phyloP scores from a whole-genome alignment of 2,329 filamentous ascomycete genomes.

The Paracorniculantispora psalliotae region DNA sequence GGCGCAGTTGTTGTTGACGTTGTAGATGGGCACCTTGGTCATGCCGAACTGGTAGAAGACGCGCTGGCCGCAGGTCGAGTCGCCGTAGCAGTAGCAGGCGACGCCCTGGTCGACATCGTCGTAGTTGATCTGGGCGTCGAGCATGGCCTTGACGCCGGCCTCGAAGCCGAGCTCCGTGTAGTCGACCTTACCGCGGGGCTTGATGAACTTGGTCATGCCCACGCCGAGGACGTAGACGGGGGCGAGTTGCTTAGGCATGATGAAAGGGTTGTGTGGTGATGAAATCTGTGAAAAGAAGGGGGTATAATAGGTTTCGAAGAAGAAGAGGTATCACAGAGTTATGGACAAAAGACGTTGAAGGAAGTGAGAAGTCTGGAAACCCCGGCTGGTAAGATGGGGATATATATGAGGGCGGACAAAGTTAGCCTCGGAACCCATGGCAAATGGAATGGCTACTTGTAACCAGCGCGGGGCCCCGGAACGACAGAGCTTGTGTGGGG shows the following conservation, averaged over 20 bases:
- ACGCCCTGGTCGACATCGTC: conserved; percentile 93
- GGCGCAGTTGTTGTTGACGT: conserved; percentile 98
- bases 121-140: conserved; percentile 86
- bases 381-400: not conserved
- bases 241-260: conserved; percentile 46
- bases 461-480: conserved; percentile 8
- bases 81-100: conserved; percentile 97
- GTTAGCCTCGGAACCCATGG: conserved; percentile 9
- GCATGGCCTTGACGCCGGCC: conserved; percentile 81
- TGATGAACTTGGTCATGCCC: conserved; percentile 99
- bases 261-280: conserved; percentile 15
- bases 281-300: not conserved
- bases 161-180: conserved; percentile 94
- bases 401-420: conserved; percentile 5
- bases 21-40: conserved; percentile 93
- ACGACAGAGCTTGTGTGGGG: conserved; percentile 2
- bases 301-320: not conserved
- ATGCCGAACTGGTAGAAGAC: conserved; percentile 99
- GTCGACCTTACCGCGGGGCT: conserved; percentile 88
- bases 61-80: conserved; percentile 89
- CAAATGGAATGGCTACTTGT: not conserved
- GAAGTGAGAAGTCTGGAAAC: not conserved
- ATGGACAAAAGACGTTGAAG: conserved; percentile 5
- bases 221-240: conserved; percentile 87
- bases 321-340: not conserved